Base-by-base conservation (phyloP, 768 basidiomycete species). In the Hericium coralloides region DNA sequence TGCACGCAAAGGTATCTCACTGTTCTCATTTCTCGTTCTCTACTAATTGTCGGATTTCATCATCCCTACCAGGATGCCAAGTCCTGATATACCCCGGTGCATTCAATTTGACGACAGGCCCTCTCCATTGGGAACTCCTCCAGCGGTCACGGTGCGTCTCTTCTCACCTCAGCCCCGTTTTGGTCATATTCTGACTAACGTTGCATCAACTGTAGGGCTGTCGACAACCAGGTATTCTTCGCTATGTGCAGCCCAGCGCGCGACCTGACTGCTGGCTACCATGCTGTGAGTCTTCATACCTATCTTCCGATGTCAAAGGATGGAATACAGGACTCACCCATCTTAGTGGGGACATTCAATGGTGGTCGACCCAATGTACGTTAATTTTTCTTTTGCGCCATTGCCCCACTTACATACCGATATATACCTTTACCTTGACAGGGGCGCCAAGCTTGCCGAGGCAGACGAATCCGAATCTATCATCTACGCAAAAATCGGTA, bases 141-240 rank as follows among this genome's bases (percentile, higher is more conserved):
- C 90, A 91, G 66, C 80, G 89, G 52, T 85, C 86, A 56, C 76
- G 93, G 92, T 89, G 66, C 53, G 47, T 36, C 53, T 36, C 23
- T 53, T 53, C 18, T 52, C 53, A 12, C 25, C 53, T 10, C 55
- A n/a, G 18, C 26, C 48, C 41, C 38, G 2, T 20, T 2, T 36
- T 25, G 15, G 6, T 49, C 8, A 43, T 18, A 53, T 15, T 43
- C 53, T 58, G 41, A 60, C 17, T 15, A n/a, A 26, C 12, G 31
- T 3, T n/a, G 14, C 23, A n/a, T n/a, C 60, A 9, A 9, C 31
- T 9, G 20, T 64, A 94, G 95, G 57, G 97, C 97, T 6, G 81
- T 94, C 22, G 97, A 99, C 68, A 98, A 98, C 66, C 95, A 98
- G 71, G 82, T 98, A n/a, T 99, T 82, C 73, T 82, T 98, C 60